Percentiles rank a stretch among this genome's conserved stretches.
phyloP scores from a whole-genome alignment of 805 yeast genomes.

The Priceomyces carsonii region DNA sequence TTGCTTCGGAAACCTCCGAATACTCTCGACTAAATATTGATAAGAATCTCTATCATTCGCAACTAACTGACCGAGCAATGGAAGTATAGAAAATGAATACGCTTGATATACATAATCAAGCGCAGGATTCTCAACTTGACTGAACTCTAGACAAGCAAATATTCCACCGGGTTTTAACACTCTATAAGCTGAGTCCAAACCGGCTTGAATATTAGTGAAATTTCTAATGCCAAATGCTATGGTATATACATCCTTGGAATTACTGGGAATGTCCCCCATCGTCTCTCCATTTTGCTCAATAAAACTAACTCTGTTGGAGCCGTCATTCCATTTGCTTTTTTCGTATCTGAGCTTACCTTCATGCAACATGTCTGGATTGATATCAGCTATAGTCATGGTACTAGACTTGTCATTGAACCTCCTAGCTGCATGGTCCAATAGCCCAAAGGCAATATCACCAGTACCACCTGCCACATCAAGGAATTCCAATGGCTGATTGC shows the following conservation, averaged over 20 bases:
- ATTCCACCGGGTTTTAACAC: conserved; percentile 97
- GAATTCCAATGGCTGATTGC: conserved; percentile 73
- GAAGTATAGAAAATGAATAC: conserved; percentile 84
- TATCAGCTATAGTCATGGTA: conserved; percentile 90
- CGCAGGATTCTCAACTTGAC: conserved; percentile 80
- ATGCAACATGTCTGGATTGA: conserved; percentile 91
- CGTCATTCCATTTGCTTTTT: conserved; percentile 59
- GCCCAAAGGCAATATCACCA: conserved; percentile 96
- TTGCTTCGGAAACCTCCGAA: conserved; percentile 88
- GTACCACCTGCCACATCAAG: conserved; percentile 99
- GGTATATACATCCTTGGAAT: conserved; percentile 92
- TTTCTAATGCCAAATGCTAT: conserved; percentile 97
- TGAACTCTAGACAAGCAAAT: conserved; percentile 93
- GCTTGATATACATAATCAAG: conserved; percentile 79
- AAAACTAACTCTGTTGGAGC: conserved; percentile 66
- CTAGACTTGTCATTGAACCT: conserved; percentile 73
- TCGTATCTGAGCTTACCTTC: conserved; percentile 85
- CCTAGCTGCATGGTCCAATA: conserved; percentile 84
- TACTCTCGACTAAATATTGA: conserved; percentile 94
- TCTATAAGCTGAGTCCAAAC: conserved; percentile 91
- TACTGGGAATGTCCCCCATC: conserved; percentile 78
- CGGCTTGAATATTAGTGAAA: conserved; percentile 92
- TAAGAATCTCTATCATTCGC: conserved; percentile 96
- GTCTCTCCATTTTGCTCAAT: conserved; percentile 91
- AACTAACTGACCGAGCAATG: conserved; percentile 92